Conservation (phyloP, 345 rosid species). For the Boechera retrofracta region DNA sequence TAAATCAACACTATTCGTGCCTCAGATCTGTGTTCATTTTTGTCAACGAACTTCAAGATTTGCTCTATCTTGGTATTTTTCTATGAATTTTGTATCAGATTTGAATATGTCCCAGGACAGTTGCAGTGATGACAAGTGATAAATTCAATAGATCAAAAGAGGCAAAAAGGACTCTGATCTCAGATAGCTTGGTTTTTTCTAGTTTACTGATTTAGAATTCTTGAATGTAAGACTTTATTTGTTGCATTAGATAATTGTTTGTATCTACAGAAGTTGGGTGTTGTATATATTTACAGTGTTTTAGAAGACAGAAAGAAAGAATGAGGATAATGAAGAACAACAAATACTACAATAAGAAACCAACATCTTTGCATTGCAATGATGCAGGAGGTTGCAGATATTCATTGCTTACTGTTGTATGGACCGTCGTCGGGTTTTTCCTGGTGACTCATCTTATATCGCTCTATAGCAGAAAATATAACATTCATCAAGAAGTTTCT, state of each 20-base stretch:
- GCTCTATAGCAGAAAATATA: constrained; percentile 50
- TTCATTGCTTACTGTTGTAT: constrained; percentile 58
- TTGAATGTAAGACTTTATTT: not conserved
- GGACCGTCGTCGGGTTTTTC: constrained; percentile 79
- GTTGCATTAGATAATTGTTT: not conserved
- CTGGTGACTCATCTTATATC: constrained; percentile 65
- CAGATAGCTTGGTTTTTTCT: not conserved
- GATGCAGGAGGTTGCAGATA: constrained; percentile 76
- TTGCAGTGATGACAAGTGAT: no score
- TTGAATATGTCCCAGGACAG: no score
- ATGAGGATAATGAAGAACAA: constrained; percentile 62
- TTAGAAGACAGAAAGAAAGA: constrained; percentile 54
- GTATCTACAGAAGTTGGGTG: constrained; percentile 58
- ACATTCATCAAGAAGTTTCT: constrained; percentile 40
- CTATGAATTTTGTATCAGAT: no score
- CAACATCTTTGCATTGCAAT: constrained; percentile 71
- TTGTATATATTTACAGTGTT: constrained; percentile 58
- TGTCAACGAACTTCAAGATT: not conserved
- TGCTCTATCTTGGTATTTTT: not conserved
- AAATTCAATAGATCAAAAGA: no score
- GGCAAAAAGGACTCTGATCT: not conserved
- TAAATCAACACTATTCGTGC: constrained; percentile 3
- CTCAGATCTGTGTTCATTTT: constrained; percentile 3
- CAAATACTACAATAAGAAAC: constrained; percentile 70
- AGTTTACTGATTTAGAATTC: not conserved